Conservation (phyloP, 257 asterid genomes). For the Ehretia macrophylla region DNA sequence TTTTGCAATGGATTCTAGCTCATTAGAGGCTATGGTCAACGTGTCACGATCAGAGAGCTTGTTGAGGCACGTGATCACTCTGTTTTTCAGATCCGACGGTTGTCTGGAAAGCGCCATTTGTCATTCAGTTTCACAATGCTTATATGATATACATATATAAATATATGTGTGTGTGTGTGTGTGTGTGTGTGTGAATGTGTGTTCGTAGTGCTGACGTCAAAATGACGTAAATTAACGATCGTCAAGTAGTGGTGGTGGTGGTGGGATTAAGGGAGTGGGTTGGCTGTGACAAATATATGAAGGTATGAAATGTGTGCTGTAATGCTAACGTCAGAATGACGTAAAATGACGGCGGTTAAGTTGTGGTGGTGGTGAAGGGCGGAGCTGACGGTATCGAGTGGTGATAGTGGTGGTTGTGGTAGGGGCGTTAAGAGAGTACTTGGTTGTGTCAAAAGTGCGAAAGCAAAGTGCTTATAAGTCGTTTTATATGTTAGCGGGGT, state of each 20-base stretch:
- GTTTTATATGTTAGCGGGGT: not conserved
- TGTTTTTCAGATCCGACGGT: slow-evolving; percentile 44
- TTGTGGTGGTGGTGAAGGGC: not conserved
- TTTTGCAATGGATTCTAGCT: slow-evolving; percentile 67
- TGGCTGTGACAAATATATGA: too few relatives aligned
- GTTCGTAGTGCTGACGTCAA: too few relatives aligned
- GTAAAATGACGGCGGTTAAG: too few relatives aligned
- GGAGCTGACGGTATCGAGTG: not conserved
- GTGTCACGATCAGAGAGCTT: slow-evolving; percentile 84
- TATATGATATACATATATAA: not conserved
- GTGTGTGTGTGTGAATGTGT: too few relatives aligned
- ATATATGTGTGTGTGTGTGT: not conserved
- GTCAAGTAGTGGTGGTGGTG: not conserved
- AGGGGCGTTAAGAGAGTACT: too few relatives aligned
- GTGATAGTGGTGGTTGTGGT: not conserved
- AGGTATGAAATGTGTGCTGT: too few relatives aligned
- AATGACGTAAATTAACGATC: not conserved
- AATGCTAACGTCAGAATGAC: too few relatives aligned
- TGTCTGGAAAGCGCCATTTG: slow-evolving; percentile 40
- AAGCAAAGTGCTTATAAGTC: not conserved
- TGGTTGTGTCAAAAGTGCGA: not conserved
- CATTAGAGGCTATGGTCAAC: slow-evolving; percentile 56
- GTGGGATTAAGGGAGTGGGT: too few relatives aligned
- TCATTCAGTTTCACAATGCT: too few relatives aligned
- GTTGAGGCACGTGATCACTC: slow-evolving; percentile 62